Evolutionary conservation across 1,139 yeast species (phyloP).

Genomic region (Nakaseomyces delphensis): DNA sequence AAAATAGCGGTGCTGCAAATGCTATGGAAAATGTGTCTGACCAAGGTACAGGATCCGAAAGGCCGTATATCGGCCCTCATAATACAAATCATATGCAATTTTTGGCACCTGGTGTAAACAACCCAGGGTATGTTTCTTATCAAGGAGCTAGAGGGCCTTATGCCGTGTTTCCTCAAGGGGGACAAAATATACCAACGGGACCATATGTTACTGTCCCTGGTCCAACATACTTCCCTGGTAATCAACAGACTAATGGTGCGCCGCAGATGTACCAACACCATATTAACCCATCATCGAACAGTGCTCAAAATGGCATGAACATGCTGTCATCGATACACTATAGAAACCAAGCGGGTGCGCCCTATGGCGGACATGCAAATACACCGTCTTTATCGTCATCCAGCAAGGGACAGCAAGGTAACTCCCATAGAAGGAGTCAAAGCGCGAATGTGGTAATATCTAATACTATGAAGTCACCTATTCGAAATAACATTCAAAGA

Average conservation of each 20-base stretch:
- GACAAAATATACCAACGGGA: not conserved
- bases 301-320: not conserved
- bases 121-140: conserved; percentile 1
- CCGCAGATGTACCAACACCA: not conserved
- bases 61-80: not conserved
- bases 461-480: conserved; percentile 14
- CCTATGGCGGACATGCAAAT: not conserved
- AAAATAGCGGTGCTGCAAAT: not conserved
- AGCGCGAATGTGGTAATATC: conserved; percentile 21
- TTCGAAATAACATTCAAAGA: conserved; percentile 14
- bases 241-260: not conserved
- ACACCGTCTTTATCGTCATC: conserved; percentile 8
- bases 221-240: not conserved
- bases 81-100: not conserved
- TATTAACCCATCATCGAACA: not conserved
- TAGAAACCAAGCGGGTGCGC: conserved; percentile 1
- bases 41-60: not conserved
- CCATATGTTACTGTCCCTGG: not conserved
- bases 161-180: not conserved
- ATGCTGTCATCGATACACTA: conserved; percentile 2
- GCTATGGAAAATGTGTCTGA: not conserved
- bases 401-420: conserved; percentile 8
- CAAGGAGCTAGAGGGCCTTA: not conserved
- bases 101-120: not conserved
- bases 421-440: conserved; percentile 23